A percentile compares a stretch with the other conserved stretches of the same genome.
phyloP scores from a whole-genome alignment of 139 green algal species.

The Nannochloris sp. region DNA sequence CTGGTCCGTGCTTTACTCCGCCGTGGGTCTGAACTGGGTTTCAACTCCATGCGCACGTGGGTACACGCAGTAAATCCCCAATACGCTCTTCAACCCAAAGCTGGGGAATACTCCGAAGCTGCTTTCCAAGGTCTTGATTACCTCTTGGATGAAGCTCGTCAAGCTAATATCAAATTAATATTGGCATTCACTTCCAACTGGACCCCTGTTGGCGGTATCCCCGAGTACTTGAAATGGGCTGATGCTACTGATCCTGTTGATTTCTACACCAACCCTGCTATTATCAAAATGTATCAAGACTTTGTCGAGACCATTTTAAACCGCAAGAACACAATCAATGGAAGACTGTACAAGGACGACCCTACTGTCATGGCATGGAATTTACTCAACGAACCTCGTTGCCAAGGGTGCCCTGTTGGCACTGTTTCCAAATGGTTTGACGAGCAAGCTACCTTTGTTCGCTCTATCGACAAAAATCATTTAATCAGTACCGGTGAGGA shows the following conservation, averaged over 20 bases:
- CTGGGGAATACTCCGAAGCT: constrained; percentile 38
- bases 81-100: constrained; percentile 31
- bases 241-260: background rate
- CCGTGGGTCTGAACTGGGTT: constrained; percentile 4
- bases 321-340: constrained; percentile 41
- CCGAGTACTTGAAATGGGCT: constrained; percentile 39
- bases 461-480: constrained; percentile 45
- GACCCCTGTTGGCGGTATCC: constrained; percentile 32
- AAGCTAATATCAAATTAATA: constrained; percentile 38
- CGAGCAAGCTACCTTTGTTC: constrained; percentile 20
- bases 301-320: constrained; percentile 21
- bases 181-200: constrained; percentile 52
- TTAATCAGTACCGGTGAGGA: constrained; percentile 45
- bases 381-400: constrained; percentile 40
- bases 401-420: constrained; percentile 5
- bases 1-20: constrained; percentile 32
- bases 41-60: constrained; percentile 44
- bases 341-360: constrained; percentile 32
- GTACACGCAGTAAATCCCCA: constrained; percentile 24
- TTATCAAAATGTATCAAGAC: constrained; percentile 12
- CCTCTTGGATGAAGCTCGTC: constrained; percentile 40
- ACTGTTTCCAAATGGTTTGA: constrained; percentile 20
- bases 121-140: constrained; percentile 49
- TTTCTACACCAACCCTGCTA: constrained; percentile 44
- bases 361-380: constrained; percentile 46